phyloP scores from a whole-genome alignment of 2,329 filamentous ascomycete genomes.

The Thelonectria rubi region DNA sequence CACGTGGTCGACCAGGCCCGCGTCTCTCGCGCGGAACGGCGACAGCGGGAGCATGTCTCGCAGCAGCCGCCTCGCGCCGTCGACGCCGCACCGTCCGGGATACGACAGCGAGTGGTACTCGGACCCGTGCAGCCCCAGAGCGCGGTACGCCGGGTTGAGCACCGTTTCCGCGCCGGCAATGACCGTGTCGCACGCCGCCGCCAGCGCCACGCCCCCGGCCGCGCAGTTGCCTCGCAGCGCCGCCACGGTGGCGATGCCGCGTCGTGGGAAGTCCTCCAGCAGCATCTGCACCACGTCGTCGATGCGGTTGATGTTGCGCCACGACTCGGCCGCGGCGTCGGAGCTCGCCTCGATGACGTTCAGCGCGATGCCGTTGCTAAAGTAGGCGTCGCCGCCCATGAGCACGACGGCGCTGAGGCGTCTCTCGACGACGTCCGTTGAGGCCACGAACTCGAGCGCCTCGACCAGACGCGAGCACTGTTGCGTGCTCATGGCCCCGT shows the following conservation, averaged over 20 bases:
- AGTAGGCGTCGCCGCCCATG: slow-evolving; percentile 31
- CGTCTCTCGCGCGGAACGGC: slow-evolving; percentile 3
- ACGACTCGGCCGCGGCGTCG: slow-evolving; percentile 25
- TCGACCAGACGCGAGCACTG: slow-evolving; percentile 31
- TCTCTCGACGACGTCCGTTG: slow-evolving; percentile 4
- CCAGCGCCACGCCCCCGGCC: slow-evolving; percentile 30
- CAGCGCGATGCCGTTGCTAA: slow-evolving; percentile 32
- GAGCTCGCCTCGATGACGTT: slow-evolving; percentile 30
- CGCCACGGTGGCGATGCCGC: slow-evolving; percentile 16
- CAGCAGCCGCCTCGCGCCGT: slow-evolving; percentile 3
- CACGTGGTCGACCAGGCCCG: slow-evolving; percentile 2
- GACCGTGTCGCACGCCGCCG: slow-evolving; percentile 27
- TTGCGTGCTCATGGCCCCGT: slow-evolving; percentile 29
- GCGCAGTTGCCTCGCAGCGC: slow-evolving; percentile 30
- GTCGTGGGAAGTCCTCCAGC: slow-evolving; percentile 5
- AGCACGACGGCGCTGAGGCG: slow-evolving; percentile 22
- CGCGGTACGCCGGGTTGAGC: slow-evolving; percentile 30
- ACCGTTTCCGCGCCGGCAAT: slow-evolving; percentile 26
- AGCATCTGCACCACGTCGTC: slow-evolving; percentile 12
- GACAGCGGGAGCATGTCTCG: slow-evolving; percentile 11
- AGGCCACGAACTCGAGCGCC: slow-evolving; percentile 20
- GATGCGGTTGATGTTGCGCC: slow-evolving; percentile 17
- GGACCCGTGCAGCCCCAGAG: slow-evolving; percentile 29
- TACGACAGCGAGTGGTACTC: slow-evolving; percentile 32
- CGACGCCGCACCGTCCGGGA: background rate